A percentile compares a stretch with the other conserved stretches of the same genome.
Conservation (phyloP, 2,329 filamentous ascomycete species). For the Alternaria sp. region DNA sequence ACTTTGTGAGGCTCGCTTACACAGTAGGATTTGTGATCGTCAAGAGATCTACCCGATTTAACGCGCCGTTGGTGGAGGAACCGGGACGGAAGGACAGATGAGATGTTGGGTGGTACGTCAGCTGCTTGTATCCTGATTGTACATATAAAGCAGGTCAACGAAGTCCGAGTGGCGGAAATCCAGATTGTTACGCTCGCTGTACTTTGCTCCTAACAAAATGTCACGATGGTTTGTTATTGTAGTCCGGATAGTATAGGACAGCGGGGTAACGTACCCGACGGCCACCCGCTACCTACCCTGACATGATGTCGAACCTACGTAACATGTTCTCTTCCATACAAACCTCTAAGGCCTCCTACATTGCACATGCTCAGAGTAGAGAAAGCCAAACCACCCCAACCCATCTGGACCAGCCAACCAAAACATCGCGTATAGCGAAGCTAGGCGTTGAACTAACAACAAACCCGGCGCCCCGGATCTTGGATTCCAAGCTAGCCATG, state of each 20-base stretch:
- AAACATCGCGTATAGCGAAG: background rate
- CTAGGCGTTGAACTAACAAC: background rate
- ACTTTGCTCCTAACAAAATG: background rate
- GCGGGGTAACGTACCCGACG: background rate
- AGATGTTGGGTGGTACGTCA: background rate
- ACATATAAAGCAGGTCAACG: background rate
- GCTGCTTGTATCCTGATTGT: background rate
- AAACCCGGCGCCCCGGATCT: background rate
- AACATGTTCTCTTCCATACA: background rate
- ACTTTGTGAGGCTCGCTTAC: background rate
- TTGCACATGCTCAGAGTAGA: background rate
- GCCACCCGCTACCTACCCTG: background rate
- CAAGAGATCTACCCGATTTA: background rate
- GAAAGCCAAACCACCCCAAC: background rate
- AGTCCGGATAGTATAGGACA: background rate
- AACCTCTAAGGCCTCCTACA: background rate
- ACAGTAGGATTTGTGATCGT: background rate
- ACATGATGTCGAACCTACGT: background rate
- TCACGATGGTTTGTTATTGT: background rate
- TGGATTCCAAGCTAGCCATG: background rate
- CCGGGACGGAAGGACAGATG: background rate
- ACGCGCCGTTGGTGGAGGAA: background rate
- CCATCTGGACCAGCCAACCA: background rate
- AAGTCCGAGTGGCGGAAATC: background rate
- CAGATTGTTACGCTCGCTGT: background rate